A percentile compares a stretch with the other conserved stretches of the same genome.
Evolutionary conservation across 805 yeast genomes (phyloP).

Genomic region (Saturnispora silvae): DNA sequence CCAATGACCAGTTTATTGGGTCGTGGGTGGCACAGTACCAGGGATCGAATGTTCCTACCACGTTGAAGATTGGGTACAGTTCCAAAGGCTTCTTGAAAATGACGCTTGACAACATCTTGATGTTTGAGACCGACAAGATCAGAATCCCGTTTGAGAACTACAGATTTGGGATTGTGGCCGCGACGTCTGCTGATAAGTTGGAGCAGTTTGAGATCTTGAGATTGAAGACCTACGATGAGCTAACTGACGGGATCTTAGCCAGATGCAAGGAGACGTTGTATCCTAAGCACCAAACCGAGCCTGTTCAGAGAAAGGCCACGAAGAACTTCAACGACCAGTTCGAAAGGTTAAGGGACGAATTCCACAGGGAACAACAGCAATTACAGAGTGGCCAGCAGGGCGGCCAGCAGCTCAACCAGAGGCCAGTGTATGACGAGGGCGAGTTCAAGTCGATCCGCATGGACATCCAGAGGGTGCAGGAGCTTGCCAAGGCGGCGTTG

Average conservation of each 20-base stretch:
- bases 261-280: slow-evolving; percentile 19
- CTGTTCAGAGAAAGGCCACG: background rate
- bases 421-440: no score
- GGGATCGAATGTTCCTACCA: slow-evolving; percentile 60
- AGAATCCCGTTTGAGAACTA: slow-evolving; percentile 19
- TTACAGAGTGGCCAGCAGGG: background rate
- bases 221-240: slow-evolving; percentile 42
- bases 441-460: slow-evolving; percentile 2
- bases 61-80: slow-evolving; percentile 55
- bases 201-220: slow-evolving; percentile 60
- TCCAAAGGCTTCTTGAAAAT: slow-evolving; percentile 32
- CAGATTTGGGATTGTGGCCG: background rate
- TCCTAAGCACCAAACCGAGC: slow-evolving; percentile 17
- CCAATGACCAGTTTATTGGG: slow-evolving; percentile 20
- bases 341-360: slow-evolving; percentile 15
- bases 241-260: slow-evolving; percentile 22
- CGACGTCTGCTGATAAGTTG: slow-evolving; percentile 21
- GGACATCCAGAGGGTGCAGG: background rate
- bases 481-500: background rate
- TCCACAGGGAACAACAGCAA: no score
- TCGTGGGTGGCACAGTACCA: slow-evolving; percentile 36
- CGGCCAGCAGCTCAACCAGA: background rate
- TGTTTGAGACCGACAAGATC: slow-evolving; percentile 54
- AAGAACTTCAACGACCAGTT: slow-evolving; percentile 14
- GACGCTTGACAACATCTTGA: slow-evolving; percentile 62